Evolutionary conservation across 1,139 yeast species (phyloP), one percentile per base, ranked within the genome.

Genomic region (Nakaseomyces sp.): DNA sequence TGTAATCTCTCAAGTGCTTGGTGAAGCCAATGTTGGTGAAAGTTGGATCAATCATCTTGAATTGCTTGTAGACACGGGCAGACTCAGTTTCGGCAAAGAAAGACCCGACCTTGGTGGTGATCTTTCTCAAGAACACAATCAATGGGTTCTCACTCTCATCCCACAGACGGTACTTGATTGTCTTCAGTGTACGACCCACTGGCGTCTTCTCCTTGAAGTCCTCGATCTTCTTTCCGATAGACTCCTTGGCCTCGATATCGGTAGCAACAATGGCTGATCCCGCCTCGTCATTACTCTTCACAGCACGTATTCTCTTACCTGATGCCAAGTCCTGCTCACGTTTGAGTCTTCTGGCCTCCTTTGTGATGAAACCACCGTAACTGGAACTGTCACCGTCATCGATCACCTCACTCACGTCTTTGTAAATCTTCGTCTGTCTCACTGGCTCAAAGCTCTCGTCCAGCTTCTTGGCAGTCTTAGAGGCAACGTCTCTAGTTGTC

Each of bases 91-190:
- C 99, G 20, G 93, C 91, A 60, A 93, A 91, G 57, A 87, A 77
- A 4, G 95, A 88, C 43, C 94, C 82, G 45, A 91, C 70, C 60
- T 86, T 84, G 60, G 82, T 89, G 35, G 84, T 63, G 32, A 93
- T 69, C 16, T 93, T 84, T 69, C 98, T 79, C 44, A 91, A 66
- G 40, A 85, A 69, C 16, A 93, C 78, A 51, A 93, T 77, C 56
- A 93, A 71, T 5, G 96, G 96, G 65, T 93, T 93, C 58, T 91
- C 98, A 45, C 91, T 81, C 63, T 93, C 98, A 56, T 91, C 96
- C 87, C 89, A 83, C 50, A 72, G 67, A 59, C 76, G 81, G 51
- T 78, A 77, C 63, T 79, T 81, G 54, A 86, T 60, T 44, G 75
- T 73, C 20, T 78, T 74, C 46, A 82, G 51, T 19, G 73, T 72